These are phyloP conservation scores for Termitomyces titanicus DNA, from an alignment of 768 basidiomycete genomes.

Conservation along the genomic window DNA sequence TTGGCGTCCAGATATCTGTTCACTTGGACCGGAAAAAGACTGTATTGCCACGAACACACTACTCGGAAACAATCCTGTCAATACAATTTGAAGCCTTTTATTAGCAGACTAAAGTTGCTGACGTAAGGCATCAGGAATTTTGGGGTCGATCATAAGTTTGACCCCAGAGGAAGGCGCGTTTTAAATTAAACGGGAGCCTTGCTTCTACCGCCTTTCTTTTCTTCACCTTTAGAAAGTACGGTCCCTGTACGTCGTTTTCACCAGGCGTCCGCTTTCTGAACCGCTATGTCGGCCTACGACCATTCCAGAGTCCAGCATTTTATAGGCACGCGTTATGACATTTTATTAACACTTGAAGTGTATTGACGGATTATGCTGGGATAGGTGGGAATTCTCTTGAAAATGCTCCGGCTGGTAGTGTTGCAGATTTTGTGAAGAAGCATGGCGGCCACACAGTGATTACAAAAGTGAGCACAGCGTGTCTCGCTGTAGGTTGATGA, in stretches of 20 bases:
- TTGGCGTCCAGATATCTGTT: too few species aligned
- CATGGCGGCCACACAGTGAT: conserved; percentile 98
- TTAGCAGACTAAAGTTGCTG: conserved; percentile 8
- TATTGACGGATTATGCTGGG: conserved; percentile 13
- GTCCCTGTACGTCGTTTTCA: conserved; percentile 10
- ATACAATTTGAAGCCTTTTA: too few species aligned
- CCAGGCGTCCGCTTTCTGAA: conserved; percentile 15
- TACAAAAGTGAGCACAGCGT: conserved; percentile 70
- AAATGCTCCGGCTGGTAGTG: conserved; percentile 70
- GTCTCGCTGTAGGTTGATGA: conserved; percentile 3
- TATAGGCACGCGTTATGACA: conserved; percentile 35
- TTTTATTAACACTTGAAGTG: conserved; percentile 9
- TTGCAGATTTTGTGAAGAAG: conserved; percentile 87
- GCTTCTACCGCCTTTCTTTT: conserved; percentile 8
- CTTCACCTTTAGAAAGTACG: conserved; percentile 6
- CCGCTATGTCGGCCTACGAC: conserved; percentile 48
- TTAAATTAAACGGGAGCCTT: conserved; percentile 22
- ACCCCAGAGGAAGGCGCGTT: conserved; percentile 30
- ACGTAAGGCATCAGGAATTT: conserved; percentile 32
- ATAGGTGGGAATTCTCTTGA: conserved; percentile 94
- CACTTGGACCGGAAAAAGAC: too few species aligned
- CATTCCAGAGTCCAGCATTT: conserved; percentile 54
- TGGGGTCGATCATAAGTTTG: conserved; percentile 39
- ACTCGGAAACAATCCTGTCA: too few species aligned
- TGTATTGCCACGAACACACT: too few species aligned